phyloP scores from a whole-genome alignment of 2,329 filamentous ascomycete genomes.

The Aspergillus thermomutatus region DNA sequence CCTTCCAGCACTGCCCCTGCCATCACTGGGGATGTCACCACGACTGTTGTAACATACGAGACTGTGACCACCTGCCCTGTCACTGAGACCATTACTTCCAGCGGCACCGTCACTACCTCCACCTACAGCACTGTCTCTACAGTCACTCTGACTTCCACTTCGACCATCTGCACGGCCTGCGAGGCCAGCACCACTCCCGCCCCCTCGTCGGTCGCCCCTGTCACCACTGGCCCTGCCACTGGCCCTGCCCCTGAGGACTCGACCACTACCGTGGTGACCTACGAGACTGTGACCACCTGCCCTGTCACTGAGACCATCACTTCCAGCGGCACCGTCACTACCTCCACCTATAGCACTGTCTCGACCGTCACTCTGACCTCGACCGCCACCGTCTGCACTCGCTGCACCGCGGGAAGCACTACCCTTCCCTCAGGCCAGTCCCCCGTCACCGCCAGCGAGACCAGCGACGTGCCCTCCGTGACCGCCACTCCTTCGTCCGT shows the following conservation, averaged over 20 bases:
- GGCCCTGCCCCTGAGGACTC: conserved; percentile 9
- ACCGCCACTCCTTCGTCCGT: conserved; percentile 23
- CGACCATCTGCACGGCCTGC: conserved; percentile 23
- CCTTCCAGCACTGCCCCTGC: conserved; percentile 7
- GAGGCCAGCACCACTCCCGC: conserved; percentile 13
- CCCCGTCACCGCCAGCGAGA: conserved; percentile 1
- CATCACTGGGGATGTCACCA: conserved; percentile 12
- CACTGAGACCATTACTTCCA: conserved; percentile 34
- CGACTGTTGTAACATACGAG: conserved; percentile 26
- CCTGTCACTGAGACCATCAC: conserved; percentile 35
- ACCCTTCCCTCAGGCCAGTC: conserved; percentile 4
- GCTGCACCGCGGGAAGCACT: not conserved
- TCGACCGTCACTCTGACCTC: conserved; percentile 43
- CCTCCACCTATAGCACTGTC: conserved; percentile 56
- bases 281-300: conserved; percentile 30
- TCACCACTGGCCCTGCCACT: conserved; percentile 3
- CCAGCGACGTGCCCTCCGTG: not conserved
- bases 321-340: conserved; percentile 47
- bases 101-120: conserved; percentile 50
- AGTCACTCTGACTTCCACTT: conserved; percentile 26
- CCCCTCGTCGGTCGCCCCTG: conserved; percentile 9
- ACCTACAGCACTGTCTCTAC: conserved; percentile 58
- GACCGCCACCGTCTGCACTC: conserved; percentile 18
- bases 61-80: conserved; percentile 32
- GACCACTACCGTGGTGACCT: conserved; percentile 24